Conservation (phyloP, 352 stramenopile genomes). For the Pythium scleroteichum region DNA sequence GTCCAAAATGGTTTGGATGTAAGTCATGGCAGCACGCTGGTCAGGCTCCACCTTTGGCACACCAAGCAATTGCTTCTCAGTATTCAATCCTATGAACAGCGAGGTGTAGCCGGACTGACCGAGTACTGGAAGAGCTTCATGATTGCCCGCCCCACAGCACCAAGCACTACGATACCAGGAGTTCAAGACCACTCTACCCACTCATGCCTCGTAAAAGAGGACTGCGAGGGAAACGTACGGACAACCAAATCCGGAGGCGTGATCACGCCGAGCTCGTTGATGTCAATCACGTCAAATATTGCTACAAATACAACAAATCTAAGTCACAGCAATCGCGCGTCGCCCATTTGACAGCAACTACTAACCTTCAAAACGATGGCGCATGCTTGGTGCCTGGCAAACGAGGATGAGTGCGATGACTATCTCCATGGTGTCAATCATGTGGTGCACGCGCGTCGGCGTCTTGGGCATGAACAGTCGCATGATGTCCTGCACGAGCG, state of each 20-base stretch:
- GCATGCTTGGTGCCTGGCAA: conserved; percentile 59
- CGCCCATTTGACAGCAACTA: background rate
- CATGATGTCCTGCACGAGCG: conserved; percentile 51
- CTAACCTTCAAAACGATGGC: conserved; percentile 55
- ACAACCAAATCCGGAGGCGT: conserved; percentile 48
- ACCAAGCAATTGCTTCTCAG: too few species aligned
- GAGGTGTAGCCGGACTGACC: conserved; percentile 14
- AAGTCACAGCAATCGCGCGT: background rate
- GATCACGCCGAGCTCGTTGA: conserved; percentile 35
- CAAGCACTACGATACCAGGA: conserved; percentile 36
- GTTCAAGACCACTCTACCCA: background rate
- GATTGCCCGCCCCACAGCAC: conserved; percentile 41
- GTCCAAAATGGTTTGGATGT: conserved; percentile 42
- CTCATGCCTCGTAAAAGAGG: background rate
- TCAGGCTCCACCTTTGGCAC: conserved; percentile 36
- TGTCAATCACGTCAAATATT: conserved; percentile 65
- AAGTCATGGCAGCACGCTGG: conserved; percentile 39
- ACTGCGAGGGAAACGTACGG: conserved; percentile 25
- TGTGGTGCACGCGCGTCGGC: conserved; percentile 57
- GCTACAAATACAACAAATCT: conserved; percentile 57
- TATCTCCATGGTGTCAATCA: conserved; percentile 74
- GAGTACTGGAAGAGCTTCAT: conserved; percentile 66
- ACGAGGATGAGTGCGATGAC: conserved; percentile 62
- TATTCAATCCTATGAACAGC: too few species aligned
- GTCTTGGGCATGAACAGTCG: conserved; percentile 54